Evolutionary conservation across 768 basidiomycete species (phyloP).

Genomic region (Russula sp.): DNA sequence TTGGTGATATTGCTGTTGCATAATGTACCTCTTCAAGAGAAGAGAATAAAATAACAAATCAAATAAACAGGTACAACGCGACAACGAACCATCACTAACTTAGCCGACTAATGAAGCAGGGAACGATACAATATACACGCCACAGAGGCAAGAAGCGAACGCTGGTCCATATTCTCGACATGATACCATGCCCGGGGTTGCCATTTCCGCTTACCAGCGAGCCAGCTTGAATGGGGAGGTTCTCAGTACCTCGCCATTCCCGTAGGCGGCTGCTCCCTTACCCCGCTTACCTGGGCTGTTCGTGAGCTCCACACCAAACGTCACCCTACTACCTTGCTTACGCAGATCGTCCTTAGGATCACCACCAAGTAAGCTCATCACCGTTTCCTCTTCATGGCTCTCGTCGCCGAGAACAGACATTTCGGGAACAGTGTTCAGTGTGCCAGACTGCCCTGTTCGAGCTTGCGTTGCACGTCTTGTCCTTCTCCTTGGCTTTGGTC

Average conservation of each 20-base stretch:
- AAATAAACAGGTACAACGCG: background rate
- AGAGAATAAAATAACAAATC: background rate
- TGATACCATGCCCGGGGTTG: background rate
- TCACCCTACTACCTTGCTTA: constrained; percentile 30
- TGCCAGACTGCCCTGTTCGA: background rate
- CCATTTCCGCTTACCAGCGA: constrained; percentile 33
- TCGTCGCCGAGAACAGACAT: constrained; percentile 13
- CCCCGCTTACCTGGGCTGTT: constrained; percentile 29
- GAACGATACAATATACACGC: background rate
- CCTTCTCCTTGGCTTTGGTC: constrained; percentile 39
- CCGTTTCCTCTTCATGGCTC: constrained; percentile 33
- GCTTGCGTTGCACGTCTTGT: constrained; percentile 25
- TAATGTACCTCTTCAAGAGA: too few relatives aligned
- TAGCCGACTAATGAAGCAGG: background rate
- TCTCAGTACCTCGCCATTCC: constrained; percentile 20
- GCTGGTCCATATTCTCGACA: background rate
- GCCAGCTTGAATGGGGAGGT: constrained; percentile 43
- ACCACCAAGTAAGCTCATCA: constrained; percentile 27
- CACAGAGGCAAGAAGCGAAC: constrained; percentile 1
- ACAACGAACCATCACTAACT: background rate
- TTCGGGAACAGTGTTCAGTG: constrained; percentile 29
- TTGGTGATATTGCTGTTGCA: too few relatives aligned
- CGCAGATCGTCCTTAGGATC: background rate
- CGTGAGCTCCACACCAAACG: constrained; percentile 26
- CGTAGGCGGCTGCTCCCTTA: constrained; percentile 5